Percentiles rank a stretch among this genome's conserved stretches.
phyloP scores from a whole-genome alignment of 2,329 filamentous ascomycete genomes.

The Nigrospora oryzae region DNA sequence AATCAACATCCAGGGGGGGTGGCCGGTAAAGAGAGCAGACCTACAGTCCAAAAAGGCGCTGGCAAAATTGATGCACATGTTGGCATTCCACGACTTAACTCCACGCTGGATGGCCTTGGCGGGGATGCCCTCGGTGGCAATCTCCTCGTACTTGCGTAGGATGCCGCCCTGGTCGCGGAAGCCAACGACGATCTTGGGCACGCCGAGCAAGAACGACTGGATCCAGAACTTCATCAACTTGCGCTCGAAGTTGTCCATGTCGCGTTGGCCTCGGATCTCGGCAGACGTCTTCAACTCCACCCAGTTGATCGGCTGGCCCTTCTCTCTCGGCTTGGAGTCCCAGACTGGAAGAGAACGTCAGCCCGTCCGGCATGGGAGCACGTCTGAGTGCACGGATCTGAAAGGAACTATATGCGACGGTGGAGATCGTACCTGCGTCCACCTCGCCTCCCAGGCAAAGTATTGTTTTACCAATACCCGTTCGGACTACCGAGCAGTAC shows the following conservation, averaged over 20 bases:
- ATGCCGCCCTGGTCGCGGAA: constrained; percentile 70
- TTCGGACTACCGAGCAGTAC: constrained; percentile 90
- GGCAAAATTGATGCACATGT: constrained; percentile 88
- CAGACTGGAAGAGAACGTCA: constrained; percentile 47
- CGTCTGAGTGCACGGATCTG: not conserved
- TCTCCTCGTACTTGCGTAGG: constrained; percentile 64
- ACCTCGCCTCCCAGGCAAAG: constrained; percentile 89
- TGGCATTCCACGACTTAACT: constrained; percentile 75
- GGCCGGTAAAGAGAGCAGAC: constrained; percentile 24
- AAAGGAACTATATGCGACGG: not conserved
- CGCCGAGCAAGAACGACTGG: constrained; percentile 88
- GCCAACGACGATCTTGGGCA: constrained; percentile 85
- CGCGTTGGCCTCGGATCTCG: constrained; percentile 58
- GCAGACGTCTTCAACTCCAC: constrained; percentile 91
- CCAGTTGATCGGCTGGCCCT: constrained; percentile 71
- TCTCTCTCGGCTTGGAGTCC: constrained; percentile 66
- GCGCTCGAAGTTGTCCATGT: constrained; percentile 70
- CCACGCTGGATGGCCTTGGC: constrained; percentile 60
- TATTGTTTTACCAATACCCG: constrained; percentile 67
- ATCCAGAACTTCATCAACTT: constrained; percentile 97
- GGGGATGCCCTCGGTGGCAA: constrained; percentile 74
- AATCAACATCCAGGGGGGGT: not conserved
- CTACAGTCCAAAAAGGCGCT: constrained; percentile 68
- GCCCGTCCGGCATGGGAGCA: not conserved
- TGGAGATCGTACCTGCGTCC: constrained; percentile 59